These are phyloP conservation scores for Jatropha multifida DNA, from an alignment of 441 rosid species.

Conservation along the genomic window DNA sequence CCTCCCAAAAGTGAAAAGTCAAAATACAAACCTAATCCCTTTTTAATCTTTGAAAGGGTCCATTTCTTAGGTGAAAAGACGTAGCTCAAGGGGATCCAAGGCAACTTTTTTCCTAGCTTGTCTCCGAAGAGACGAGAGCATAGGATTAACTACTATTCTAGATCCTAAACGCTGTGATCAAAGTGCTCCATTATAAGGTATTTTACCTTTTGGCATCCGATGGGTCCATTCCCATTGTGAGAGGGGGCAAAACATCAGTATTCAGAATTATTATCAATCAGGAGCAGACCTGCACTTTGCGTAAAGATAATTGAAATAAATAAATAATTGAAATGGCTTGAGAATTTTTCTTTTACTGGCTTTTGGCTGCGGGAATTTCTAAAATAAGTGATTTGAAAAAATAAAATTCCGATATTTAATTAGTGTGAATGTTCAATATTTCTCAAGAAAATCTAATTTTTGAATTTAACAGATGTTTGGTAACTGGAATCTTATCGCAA, in stretches of 20 bases:
- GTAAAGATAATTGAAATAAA: no score
- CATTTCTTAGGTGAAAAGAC: conserved; percentile 6
- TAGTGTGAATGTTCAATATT: no score
- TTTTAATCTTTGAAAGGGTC: conserved; percentile 8
- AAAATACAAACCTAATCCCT: not conserved
- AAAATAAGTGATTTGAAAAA: no score
- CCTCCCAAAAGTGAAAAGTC: not conserved
- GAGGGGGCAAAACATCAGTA: not conserved
- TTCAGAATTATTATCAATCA: not conserved
- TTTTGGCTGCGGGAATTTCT: no score
- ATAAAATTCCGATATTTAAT: no score
- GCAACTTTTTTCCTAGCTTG: not conserved
- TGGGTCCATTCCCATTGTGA: not conserved
- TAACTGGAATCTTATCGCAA: no score
- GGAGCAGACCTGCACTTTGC: no score
- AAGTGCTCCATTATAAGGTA: not conserved
- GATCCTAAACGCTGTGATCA: not conserved
- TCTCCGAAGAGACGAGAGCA: not conserved
- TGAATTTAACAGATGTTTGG: no score
- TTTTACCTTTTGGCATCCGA: not conserved
- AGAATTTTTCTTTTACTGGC: no score
- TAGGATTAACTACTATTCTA: not conserved
- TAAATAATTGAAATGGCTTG: no score
- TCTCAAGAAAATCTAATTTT: no score
- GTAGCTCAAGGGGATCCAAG: conserved; percentile 9